phyloP scores from a whole-genome alignment of 2,329 filamentous ascomycete species.

The Xylaria sp. region DNA sequence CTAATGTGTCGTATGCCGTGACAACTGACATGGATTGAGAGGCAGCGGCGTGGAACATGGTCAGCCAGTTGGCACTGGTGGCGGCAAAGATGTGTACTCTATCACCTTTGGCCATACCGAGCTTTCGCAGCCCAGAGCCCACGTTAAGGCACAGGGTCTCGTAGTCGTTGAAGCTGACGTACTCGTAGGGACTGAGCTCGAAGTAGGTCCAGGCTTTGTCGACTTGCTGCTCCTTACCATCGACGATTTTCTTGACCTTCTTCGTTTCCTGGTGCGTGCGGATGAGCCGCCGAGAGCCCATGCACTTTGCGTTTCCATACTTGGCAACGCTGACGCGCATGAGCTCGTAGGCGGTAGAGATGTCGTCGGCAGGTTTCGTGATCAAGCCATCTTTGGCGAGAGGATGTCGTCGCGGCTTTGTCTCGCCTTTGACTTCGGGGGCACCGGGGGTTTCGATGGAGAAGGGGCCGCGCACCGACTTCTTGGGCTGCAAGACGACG shows the following conservation, averaged over 20 bases:
- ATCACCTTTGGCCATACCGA: slow-evolving; percentile 72
- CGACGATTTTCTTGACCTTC: slow-evolving; percentile 87
- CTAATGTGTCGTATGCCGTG: slow-evolving; percentile 78
- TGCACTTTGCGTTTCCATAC: slow-evolving; percentile 67
- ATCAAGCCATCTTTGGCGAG: slow-evolving; percentile 66
- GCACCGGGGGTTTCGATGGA: slow-evolving; percentile 70
- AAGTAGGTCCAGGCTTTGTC: slow-evolving; percentile 92
- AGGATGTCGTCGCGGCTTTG: slow-evolving; percentile 72
- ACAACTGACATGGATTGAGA: slow-evolving; percentile 83
- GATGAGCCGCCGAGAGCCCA: slow-evolving; percentile 75
- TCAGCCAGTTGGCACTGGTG: slow-evolving; percentile 64
- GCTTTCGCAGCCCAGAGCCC: slow-evolving; percentile 72
- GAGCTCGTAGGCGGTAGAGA: slow-evolving; percentile 78
- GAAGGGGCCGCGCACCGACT: slow-evolving; percentile 67
- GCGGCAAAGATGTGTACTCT: slow-evolving; percentile 81
- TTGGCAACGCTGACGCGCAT: slow-evolving; percentile 69
- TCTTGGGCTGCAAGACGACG: slow-evolving; percentile 48
- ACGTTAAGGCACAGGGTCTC: slow-evolving; percentile 71
- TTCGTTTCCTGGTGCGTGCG: slow-evolving; percentile 82
- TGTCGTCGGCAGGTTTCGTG: slow-evolving; percentile 64
- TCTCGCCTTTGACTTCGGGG: slow-evolving; percentile 72
- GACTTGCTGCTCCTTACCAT: slow-evolving; percentile 78
- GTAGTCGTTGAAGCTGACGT: slow-evolving; percentile 79
- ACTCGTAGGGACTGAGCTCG: slow-evolving; percentile 80
- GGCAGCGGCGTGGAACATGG: slow-evolving; percentile 57